A percentile compares a stretch with the other conserved stretches of the same genome.
Conservation (phyloP, 2,329 filamentous ascomycete genomes). For the Rosellinia necatrix region DNA sequence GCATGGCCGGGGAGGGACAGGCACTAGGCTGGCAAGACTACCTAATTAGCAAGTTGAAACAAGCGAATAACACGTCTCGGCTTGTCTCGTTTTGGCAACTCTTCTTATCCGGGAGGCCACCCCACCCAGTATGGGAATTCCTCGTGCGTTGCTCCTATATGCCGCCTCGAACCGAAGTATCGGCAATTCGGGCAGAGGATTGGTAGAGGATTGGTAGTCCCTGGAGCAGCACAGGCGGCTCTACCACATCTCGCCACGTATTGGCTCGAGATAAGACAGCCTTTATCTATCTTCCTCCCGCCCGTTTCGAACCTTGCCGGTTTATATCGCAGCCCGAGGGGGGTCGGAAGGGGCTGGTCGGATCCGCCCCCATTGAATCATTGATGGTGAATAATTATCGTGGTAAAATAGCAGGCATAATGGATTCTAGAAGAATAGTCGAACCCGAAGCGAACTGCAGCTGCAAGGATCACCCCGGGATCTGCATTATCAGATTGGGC, state of each 20-base stretch:
- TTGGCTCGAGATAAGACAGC: conserved; percentile 4
- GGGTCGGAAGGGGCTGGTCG: no score
- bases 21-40: background rate
- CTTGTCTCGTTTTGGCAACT: conserved; percentile 26
- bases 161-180: conserved; percentile 23
- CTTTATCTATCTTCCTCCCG: background rate
- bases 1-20: conserved; percentile 10
- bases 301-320: no score
- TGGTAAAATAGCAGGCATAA: background rate
- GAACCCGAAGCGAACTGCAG: conserved; percentile 1
- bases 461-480: conserved; percentile 19
- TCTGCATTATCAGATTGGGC: conserved; percentile 28
- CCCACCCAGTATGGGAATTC: background rate
- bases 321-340: background rate
- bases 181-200: background rate
- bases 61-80: conserved; percentile 26
- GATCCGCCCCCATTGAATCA: no score
- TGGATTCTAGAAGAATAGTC: conserved; percentile 17
- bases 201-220: background rate
- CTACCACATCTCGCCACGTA: background rate
- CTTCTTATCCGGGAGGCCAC: conserved; percentile 16
- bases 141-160: conserved; percentile 9
- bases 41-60: conserved; percentile 1
- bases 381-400: no score
- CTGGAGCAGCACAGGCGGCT: no score